Conservation (phyloP, 2,329 filamentous ascomycete genomes). For the Sclerotinia glacialis region DNA sequence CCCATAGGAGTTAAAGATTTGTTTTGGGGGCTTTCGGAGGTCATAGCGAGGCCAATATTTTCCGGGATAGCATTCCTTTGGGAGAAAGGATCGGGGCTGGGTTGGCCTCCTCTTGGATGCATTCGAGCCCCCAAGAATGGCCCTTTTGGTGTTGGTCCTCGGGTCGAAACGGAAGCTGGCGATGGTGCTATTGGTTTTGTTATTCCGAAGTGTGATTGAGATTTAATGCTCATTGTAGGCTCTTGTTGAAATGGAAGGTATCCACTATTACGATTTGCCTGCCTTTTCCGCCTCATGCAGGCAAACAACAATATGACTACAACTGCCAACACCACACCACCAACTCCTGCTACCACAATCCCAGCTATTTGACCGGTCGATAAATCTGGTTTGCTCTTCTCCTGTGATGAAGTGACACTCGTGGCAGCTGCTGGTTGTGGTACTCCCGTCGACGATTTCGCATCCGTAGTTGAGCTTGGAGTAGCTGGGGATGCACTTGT, state of each 20-base stretch:
- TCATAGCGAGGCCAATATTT: conserved; percentile 38
- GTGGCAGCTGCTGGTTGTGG: conserved; percentile 25
- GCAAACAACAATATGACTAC: conserved; percentile 44
- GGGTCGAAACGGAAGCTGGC: conserved; percentile 20
- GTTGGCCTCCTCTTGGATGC: conserved; percentile 25
- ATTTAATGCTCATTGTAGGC: conserved; percentile 30
- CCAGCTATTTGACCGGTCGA: conserved; percentile 51
- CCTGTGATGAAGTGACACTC: conserved; percentile 15
- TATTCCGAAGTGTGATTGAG: conserved; percentile 21
- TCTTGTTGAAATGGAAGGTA: conserved; percentile 37
- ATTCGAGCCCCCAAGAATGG: conserved; percentile 27
- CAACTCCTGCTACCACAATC: conserved; percentile 55
- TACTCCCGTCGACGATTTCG: conserved; percentile 18
- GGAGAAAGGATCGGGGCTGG: conserved; percentile 37
- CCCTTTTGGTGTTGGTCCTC: conserved; percentile 32
- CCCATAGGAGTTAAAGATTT: conserved; percentile 8
- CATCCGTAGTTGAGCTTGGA: conserved; percentile 24
- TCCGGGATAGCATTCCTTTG: conserved; percentile 35
- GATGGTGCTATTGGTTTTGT: conserved; percentile 15
- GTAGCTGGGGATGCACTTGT: conserved; percentile 21
- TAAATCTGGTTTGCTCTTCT: conserved; percentile 25
- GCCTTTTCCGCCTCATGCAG: conserved; percentile 39
- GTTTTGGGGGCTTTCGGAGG: conserved; percentile 20
- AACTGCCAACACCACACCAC: conserved; percentile 49
- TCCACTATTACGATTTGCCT: conserved; percentile 37